Conservation (phyloP, 2,329 filamentous ascomycete species). For the Stachybotrys chlorohalonatus region DNA sequence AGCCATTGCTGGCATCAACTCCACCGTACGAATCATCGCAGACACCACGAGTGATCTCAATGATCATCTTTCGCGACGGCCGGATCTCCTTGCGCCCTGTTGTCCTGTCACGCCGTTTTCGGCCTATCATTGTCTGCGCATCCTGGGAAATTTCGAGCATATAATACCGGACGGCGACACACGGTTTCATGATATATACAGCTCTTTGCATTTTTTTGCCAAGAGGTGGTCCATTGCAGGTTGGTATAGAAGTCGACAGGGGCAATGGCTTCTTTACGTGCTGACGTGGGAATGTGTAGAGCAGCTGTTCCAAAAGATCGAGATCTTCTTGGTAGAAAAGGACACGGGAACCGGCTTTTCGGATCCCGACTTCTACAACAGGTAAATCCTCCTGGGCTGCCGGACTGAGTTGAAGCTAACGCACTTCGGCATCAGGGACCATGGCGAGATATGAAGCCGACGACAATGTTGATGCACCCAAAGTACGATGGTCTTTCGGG, state of each 20-base stretch:
- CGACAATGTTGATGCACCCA: not conserved
- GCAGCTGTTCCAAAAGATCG: slow-evolving; percentile 17
- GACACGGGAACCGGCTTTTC: slow-evolving; percentile 6
- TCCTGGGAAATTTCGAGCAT: slow-evolving; percentile 21
- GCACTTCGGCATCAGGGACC: not conserved
- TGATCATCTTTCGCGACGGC: slow-evolving; percentile 19
- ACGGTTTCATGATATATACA: slow-evolving; percentile 23
- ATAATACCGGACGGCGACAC: slow-evolving; percentile 20
- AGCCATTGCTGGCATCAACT: slow-evolving; percentile 26
- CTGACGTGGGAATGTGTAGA: slow-evolving; percentile 9
- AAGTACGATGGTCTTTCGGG: not conserved
- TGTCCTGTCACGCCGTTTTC: slow-evolving; percentile 24
- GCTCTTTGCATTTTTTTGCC: slow-evolving; percentile 22
- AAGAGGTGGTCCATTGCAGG: slow-evolving; percentile 25
- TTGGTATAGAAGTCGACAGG: slow-evolving; percentile 6
- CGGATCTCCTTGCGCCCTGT: slow-evolving; percentile 20
- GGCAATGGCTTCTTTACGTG: not conserved
- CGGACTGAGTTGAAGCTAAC: not conserved
- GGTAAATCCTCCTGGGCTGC: not conserved
- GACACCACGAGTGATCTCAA: slow-evolving; percentile 25
- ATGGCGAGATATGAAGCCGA: not conserved
- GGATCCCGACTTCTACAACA: not conserved
- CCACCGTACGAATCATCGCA: slow-evolving; percentile 24
- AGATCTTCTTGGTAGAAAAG: slow-evolving; percentile 14
- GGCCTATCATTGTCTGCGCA: slow-evolving; percentile 23